A percentile compares a stretch with the other conserved stretches of the same genome.
phyloP scores from a whole-genome alignment of 306 rosid species.

The Abrus precatorius region DNA sequence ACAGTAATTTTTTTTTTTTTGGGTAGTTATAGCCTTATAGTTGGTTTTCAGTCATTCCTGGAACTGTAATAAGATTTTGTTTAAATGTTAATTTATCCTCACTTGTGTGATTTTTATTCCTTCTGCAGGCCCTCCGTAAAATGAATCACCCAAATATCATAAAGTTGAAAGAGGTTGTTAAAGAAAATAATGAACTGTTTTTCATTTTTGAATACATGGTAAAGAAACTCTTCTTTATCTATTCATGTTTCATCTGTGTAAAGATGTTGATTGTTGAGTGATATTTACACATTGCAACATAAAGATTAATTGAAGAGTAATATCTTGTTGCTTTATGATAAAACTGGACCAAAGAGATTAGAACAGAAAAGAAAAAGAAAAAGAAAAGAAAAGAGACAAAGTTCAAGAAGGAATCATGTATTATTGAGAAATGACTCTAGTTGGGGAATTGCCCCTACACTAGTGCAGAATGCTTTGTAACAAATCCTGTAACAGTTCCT shows the following conservation, averaged over 20 bases:
- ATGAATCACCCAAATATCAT: constrained; percentile 83
- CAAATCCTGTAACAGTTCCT: too few species aligned
- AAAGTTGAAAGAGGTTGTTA: constrained; percentile 81
- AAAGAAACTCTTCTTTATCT: constrained; percentile 36
- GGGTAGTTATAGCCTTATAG: not conserved
- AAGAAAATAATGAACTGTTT: constrained; percentile 81
- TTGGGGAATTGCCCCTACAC: too few species aligned
- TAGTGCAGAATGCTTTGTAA: too few species aligned
- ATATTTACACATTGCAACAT: constrained; percentile 1
- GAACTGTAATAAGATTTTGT: constrained; percentile 35
- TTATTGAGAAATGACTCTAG: too few species aligned
- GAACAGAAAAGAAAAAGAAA: too few species aligned
- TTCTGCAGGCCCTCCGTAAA: constrained; percentile 75
- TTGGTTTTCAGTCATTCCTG: constrained; percentile 32
- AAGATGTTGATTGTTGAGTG: constrained; percentile 25
- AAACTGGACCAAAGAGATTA: too few species aligned
- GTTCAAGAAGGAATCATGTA: too few species aligned
- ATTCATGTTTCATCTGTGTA: constrained; percentile 14
- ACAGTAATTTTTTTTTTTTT: not conserved
- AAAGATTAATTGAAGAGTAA: constrained; percentile 12
- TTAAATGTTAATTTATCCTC: constrained; percentile 38
- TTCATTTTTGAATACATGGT: constrained; percentile 90
- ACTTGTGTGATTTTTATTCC: constrained; percentile 45
- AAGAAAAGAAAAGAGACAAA: too few species aligned
- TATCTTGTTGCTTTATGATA: constrained; percentile 23